phyloP scores from a whole-genome alignment of 73 alveolate species.

The Symbiodinium natans region DNA sequence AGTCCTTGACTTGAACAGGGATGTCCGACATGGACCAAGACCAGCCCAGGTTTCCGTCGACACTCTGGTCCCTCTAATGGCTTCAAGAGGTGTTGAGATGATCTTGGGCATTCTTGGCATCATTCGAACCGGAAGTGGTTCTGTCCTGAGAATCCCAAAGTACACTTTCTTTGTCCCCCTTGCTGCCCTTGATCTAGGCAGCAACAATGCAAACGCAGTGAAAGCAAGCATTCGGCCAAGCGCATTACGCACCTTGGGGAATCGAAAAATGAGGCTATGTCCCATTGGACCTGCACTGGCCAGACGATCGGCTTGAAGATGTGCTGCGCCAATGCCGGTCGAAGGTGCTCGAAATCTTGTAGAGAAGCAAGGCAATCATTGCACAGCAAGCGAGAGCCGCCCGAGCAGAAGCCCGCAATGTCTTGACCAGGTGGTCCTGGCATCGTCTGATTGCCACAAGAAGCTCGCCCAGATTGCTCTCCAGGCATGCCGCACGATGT shows the following conservation, averaged over 20 bases:
- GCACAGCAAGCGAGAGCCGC: too few relatives aligned
- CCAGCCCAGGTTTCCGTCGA: constrained; percentile 37
- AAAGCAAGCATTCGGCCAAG: too few relatives aligned
- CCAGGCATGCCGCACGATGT: background rate
- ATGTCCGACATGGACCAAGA: too few relatives aligned
- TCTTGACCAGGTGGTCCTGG: constrained; percentile 75
- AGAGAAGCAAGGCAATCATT: too few relatives aligned
- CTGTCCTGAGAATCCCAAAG: background rate
- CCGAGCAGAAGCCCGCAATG: too few relatives aligned
- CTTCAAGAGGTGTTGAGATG: constrained; percentile 71
- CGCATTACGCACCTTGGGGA: too few relatives aligned
- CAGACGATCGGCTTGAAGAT: constrained; percentile 67
- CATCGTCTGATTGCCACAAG: constrained; percentile 64
- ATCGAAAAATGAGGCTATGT: constrained; percentile 84
- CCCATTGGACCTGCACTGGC: constrained; percentile 89
- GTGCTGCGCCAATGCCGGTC: constrained; percentile 61
- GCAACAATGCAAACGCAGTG: too few relatives aligned
- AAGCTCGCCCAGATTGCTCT: constrained; percentile 43
- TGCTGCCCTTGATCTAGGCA: too few relatives aligned
- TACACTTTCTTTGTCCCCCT: too few relatives aligned
- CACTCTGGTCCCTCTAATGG: constrained; percentile 85
- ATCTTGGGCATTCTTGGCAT: constrained; percentile 88
- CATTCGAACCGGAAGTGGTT: constrained; percentile 75
- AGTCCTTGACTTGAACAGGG: too few relatives aligned
- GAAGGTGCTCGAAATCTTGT: constrained; percentile 15